phyloP scores from a whole-genome alignment of 805 yeast genomes.

The Candida methanosorbosa region DNA sequence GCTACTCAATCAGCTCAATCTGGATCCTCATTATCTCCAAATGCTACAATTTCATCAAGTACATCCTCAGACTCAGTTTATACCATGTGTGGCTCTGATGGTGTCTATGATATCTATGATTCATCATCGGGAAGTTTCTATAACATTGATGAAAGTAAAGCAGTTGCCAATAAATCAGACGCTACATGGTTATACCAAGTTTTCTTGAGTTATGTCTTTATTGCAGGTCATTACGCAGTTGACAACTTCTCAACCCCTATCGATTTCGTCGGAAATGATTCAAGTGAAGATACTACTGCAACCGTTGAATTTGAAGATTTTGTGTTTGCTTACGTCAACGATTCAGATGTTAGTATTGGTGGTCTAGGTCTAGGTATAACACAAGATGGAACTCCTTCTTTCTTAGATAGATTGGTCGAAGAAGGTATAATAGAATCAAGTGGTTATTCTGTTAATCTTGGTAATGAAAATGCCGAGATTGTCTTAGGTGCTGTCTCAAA shows the following conservation, averaged over 20 bases:
- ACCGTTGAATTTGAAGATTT: conserved; percentile 14
- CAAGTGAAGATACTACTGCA: conserved; percentile 3
- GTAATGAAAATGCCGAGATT: conserved; percentile 24
- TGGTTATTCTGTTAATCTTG: conserved; percentile 36
- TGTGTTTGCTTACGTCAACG: conserved; percentile 29
- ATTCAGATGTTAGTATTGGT: conserved; percentile 30
- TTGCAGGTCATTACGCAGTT: conserved; percentile 15
- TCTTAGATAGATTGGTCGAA: conserved; percentile 25
- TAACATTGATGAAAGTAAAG: conserved; percentile 1
- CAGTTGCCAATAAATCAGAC: background rate
- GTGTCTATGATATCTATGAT: conserved; percentile 14
- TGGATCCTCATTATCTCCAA: background rate
- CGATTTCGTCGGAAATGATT: conserved; percentile 1
- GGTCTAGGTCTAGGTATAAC: conserved; percentile 37
- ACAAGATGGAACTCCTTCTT: conserved; percentile 15
- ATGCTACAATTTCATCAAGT: background rate
- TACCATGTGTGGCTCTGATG: conserved; percentile 21
- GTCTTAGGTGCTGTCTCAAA: conserved; percentile 54
- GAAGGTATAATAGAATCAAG: conserved; percentile 24
- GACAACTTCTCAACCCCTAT: conserved; percentile 14
- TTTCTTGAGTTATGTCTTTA: conserved; percentile 13
- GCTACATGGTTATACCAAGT: conserved; percentile 8
- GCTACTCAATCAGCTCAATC: conserved; percentile 1
- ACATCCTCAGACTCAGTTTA: conserved; percentile 1
- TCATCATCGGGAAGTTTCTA: conserved; percentile 12